Percentiles rank a stretch among this genome's conserved stretches.
Conservation (phyloP, 306 rosid genomes). For the Glycine soja region DNA sequence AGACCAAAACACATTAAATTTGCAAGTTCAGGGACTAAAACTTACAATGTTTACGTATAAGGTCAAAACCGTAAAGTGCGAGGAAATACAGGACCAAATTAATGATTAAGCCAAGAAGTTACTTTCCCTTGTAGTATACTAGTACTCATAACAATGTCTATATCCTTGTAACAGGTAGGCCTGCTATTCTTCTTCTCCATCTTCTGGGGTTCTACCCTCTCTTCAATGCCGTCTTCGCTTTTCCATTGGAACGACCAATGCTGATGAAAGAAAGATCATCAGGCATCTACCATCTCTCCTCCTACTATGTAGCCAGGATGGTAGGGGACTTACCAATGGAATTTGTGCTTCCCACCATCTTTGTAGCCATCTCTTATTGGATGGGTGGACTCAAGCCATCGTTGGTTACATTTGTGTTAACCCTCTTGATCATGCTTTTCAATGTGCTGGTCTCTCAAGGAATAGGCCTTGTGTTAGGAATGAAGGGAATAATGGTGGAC, state of each 20-base stretch:
- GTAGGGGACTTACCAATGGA: conserved; percentile 85
- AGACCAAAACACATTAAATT: too few species aligned
- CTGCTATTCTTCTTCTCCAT: conserved; percentile 81
- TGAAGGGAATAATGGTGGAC: too few species aligned
- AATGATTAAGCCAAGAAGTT: not conserved
- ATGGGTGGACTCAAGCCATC: conserved; percentile 82
- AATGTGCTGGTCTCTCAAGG: conserved; percentile 83
- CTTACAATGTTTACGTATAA: too few species aligned
- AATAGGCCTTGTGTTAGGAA: too few species aligned
- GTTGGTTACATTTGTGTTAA: conserved; percentile 51
- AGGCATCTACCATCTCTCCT: conserved; percentile 80
- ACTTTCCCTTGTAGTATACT: not conserved
- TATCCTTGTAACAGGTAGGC: conserved; percentile 61
- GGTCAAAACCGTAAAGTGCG: too few species aligned
- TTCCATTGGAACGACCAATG: conserved; percentile 73
- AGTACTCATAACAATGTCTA: conserved; percentile 4
- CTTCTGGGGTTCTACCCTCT: conserved; percentile 83
- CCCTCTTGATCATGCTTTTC: conserved; percentile 67
- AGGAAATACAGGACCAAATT: not conserved
- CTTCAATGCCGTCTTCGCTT: conserved; percentile 69
- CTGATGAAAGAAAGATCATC: conserved; percentile 72
- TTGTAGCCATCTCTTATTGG: conserved; percentile 68
- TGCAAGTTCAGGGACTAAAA: too few species aligned
- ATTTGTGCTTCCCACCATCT: conserved; percentile 73
- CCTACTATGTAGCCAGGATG: conserved; percentile 67